phyloP scores from a whole-genome alignment of 2,329 filamentous ascomycete species.

The Trichoderma guizhouense region DNA sequence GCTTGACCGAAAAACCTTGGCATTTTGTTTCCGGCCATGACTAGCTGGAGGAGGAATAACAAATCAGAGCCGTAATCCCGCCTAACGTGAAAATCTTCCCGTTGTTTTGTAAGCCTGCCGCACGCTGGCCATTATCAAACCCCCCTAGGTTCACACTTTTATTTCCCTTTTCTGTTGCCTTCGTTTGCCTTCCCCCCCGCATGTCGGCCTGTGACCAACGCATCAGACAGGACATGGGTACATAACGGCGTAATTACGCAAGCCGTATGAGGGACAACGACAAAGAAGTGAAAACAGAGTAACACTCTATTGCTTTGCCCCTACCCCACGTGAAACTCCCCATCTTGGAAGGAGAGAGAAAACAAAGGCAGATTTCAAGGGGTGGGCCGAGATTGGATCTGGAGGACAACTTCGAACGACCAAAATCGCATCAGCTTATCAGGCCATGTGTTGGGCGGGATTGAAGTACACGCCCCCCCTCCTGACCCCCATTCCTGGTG shows the following conservation, averaged over 20 bases:
- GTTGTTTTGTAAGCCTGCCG: background rate
- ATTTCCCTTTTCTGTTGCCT: background rate
- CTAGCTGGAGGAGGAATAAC: background rate
- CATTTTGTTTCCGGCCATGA: background rate
- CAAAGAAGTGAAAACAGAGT: background rate
- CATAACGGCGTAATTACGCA: background rate
- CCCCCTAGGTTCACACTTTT: background rate
- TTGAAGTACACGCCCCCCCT: background rate
- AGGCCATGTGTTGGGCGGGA: background rate
- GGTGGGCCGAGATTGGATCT: background rate
- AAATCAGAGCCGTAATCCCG: background rate
- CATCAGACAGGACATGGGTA: background rate
- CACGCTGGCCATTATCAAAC: background rate
- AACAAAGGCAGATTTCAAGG: background rate
- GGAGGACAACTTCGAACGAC: background rate
- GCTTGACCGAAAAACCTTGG: background rate
- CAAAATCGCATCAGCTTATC: background rate
- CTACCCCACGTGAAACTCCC: background rate
- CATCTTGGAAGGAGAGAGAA: background rate
- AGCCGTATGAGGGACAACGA: background rate
- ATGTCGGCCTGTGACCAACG: background rate
- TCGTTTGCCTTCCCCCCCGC: background rate
- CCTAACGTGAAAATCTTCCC: background rate
- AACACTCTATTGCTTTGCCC: background rate
- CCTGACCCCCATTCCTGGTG: background rate